Percentiles rank a stretch among this genome's conserved stretches.
phyloP scores from a whole-genome alignment of 2,329 filamentous ascomycete species.

The Coniochaeta sp. region DNA sequence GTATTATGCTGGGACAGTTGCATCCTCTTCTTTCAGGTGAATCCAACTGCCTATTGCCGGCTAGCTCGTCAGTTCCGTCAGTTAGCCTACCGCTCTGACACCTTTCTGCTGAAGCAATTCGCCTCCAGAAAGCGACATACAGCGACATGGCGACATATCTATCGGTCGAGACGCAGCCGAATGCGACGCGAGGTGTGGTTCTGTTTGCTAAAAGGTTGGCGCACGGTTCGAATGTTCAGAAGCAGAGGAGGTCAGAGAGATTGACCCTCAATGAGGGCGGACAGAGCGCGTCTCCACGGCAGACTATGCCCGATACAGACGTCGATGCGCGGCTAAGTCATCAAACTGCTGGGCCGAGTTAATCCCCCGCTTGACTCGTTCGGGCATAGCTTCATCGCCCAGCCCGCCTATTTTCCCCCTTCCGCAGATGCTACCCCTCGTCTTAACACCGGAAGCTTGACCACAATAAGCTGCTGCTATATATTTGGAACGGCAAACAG shows the following conservation, averaged over 20 bases:
- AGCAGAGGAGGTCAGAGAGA: neutral
- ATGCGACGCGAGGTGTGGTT: neutral
- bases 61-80: neutral
- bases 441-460: neutral
- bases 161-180: neutral
- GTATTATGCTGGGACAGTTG: neutral
- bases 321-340: slow-evolving; percentile 2
- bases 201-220: neutral
- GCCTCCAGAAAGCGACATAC: neutral
- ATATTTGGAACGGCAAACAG: neutral
- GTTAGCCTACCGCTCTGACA: neutral
- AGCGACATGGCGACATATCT: neutral
- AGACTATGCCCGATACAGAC: neutral
- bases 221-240: neutral
- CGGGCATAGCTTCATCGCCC: neutral
- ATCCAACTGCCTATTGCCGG: neutral
- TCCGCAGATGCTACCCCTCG: neutral
- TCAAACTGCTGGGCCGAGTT: neutral
- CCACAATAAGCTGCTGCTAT: neutral
- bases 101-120: neutral
- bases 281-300: neutral
- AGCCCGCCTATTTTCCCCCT: slow-evolving; percentile 1
- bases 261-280: neutral
- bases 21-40: neutral
- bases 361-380: neutral